Evolutionary conservation across 2,329 filamentous ascomycete genomes (phyloP).

Genomic region (Penicillium expansum): DNA sequence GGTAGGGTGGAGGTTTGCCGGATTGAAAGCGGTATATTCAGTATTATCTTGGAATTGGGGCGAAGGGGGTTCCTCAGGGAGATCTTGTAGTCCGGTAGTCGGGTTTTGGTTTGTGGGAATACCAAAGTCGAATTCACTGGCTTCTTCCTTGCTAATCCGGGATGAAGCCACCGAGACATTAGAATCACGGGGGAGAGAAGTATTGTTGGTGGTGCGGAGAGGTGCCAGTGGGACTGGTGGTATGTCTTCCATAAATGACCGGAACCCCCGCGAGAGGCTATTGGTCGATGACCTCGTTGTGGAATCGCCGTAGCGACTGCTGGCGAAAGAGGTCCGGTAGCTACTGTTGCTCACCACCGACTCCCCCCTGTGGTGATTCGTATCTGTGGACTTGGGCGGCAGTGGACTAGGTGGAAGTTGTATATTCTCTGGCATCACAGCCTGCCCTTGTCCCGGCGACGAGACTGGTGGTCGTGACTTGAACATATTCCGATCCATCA

Average conservation of each 20-base stretch:
- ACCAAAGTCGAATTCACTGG: conserved; percentile 34
- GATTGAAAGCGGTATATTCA: conserved; percentile 22
- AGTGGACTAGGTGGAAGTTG: conserved; percentile 22
- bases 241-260: conserved; percentile 32
- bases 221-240: conserved; percentile 34
- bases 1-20: conserved; percentile 22
- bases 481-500: conserved; percentile 17
- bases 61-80: conserved; percentile 17
- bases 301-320: conserved; percentile 38
- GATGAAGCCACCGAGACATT: conserved; percentile 24
- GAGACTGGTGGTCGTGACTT: conserved; percentile 23
- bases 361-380: conserved; percentile 17
- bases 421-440: conserved; percentile 20
- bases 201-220: conserved; percentile 21
- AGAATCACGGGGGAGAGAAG: conserved; percentile 25
- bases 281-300: conserved; percentile 36
- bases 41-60: conserved; percentile 14
- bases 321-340: conserved; percentile 42
- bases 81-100: conserved; percentile 22
- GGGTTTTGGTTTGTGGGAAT: conserved; percentile 11
- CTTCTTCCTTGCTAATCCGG: conserved; percentile 20
- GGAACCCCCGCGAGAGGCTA: conserved; percentile 31
- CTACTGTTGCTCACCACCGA: conserved; percentile 40
- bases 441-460: conserved; percentile 13
- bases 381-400: conserved; percentile 14